phyloP scores from a whole-genome alignment of 2,329 filamentous ascomycete genomes.

The Geosmithia putterillii region DNA sequence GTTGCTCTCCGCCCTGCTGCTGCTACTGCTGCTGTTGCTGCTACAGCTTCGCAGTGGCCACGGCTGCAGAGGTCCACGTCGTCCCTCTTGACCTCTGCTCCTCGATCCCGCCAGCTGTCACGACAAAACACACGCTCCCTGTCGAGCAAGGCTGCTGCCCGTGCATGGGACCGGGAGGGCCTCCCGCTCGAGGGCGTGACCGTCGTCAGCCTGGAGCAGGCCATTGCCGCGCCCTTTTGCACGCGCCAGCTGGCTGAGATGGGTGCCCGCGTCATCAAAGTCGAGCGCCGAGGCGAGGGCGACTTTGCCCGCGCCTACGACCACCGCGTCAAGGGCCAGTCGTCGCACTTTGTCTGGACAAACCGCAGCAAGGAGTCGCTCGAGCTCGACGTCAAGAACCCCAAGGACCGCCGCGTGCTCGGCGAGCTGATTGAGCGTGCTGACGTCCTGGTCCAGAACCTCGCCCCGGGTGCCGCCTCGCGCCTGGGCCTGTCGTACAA shows the following conservation, averaged over 20 bases:
- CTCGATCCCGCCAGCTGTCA: background rate
- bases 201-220: constrained; percentile 40
- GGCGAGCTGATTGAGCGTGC: constrained; percentile 27
- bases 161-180: background rate
- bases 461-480: constrained; percentile 34
- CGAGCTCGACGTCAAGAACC: constrained; percentile 33
- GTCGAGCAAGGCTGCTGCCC: background rate
- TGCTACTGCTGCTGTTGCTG: no score
- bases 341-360: constrained; percentile 43
- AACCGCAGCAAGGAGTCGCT: constrained; percentile 42
- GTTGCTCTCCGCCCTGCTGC: background rate
- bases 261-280: constrained; percentile 41
- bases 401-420: constrained; percentile 27
- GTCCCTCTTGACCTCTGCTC: background rate
- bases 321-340: constrained; percentile 31
- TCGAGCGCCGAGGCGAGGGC: constrained; percentile 36
- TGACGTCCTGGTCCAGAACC: constrained; percentile 41
- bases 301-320: constrained; percentile 42
- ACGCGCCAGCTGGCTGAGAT: constrained; percentile 40
- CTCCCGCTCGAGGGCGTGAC: constrained; percentile 26
- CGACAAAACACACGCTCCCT: background rate
- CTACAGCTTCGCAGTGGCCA: no score
- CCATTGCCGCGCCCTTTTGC: constrained; percentile 41
- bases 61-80: background rate
- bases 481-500: constrained; percentile 35